Percentiles rank a stretch among this genome's conserved stretches.
phyloP scores from a whole-genome alignment of 345 rosid species.

The Noccaea caerulescens region DNA sequence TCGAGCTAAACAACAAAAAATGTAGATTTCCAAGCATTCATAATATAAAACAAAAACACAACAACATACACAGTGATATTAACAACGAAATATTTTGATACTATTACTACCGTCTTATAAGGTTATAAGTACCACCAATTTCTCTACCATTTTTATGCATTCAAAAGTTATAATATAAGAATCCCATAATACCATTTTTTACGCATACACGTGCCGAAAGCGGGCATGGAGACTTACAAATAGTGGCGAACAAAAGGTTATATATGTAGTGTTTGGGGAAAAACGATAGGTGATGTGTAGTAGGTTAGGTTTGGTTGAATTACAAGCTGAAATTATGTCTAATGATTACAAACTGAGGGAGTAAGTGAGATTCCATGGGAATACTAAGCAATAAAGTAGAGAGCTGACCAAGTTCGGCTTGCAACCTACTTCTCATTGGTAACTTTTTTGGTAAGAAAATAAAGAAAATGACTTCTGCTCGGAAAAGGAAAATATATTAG shows the following conservation, averaged over 20 bases:
- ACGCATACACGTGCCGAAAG: neutral
- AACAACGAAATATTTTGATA: slow-evolving; percentile 9
- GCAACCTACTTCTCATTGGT: slow-evolving; percentile 11
- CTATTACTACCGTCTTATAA: neutral
- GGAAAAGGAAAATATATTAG: neutral
- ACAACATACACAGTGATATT: neutral
- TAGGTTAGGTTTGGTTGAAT: slow-evolving; percentile 11
- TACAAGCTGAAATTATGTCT: neutral
- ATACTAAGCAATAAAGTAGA: slow-evolving; percentile 19
- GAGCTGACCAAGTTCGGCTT: slow-evolving; percentile 3
- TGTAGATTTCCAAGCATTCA: slow-evolving; percentile 26
- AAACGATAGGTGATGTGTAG: neutral
- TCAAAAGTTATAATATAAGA: neutral
- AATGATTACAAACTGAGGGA: slow-evolving; percentile 17
- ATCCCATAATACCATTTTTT: neutral
- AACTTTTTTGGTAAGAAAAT: neutral
- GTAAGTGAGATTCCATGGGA: slow-evolving; percentile 7
- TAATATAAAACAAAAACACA: slow-evolving; percentile 14
- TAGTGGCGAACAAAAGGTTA: neutral
- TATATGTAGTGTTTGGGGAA: neutral
- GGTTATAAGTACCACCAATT: neutral
- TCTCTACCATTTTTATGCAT: neutral
- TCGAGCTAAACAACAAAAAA: slow-evolving; percentile 32
- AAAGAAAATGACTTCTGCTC: neutral
- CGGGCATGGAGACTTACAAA: neutral